Base-by-base conservation (phyloP, 176 grass and related monocot species). In the Zoysia japonica region DNA sequence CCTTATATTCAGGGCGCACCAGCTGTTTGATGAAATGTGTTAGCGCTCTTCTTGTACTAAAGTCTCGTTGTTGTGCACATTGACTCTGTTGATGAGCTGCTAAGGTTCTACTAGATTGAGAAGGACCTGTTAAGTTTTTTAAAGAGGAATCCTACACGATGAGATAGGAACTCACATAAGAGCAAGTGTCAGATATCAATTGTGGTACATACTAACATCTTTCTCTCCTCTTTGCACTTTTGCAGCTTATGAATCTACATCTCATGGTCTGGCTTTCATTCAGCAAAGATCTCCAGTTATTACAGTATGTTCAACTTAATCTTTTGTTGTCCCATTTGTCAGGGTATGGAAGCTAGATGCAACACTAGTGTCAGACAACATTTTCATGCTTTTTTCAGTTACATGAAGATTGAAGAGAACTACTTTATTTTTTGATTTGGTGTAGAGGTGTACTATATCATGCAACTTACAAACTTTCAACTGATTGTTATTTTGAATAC, bases 201-300 rank as follows among this genome's bases (percentile, higher is more conserved):
- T 28, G 28, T 28, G 28, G 28, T 28, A 28, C n/a, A 37, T 11
- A 59, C 59, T 85, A 38, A 89, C 59, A 20, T 49, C 37, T 81
- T 69, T 80, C 38, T 67, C n/a, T 54, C 38, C 28, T 54, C 28
- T 71, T 49, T 87, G 71, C 90, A 98, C 42, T 20, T 71, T 43
- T 87, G 72, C 90, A 99, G 96, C 84, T 78, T 99, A 95, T 74
- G 92, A 99, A 77, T 93, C 92, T 82, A 28, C 67, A 50, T 72
- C 76, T 13, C 81, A 93, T 68, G 77, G 54, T 53, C 77, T 91
- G 64, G 68, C 86, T 77, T 91, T 99, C 77, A 86, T 99, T 77
- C 96, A 95, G 74, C 96, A 99, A 85, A 89, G 96, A 17, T 99
- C 96, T 85, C 96, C 96, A 50, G 38, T 93, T 86, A 82, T 89